These are phyloP conservation scores for Millerozyma acaciae DNA, from an alignment of 805 yeast genomes.

Conservation along the genomic window DNA sequence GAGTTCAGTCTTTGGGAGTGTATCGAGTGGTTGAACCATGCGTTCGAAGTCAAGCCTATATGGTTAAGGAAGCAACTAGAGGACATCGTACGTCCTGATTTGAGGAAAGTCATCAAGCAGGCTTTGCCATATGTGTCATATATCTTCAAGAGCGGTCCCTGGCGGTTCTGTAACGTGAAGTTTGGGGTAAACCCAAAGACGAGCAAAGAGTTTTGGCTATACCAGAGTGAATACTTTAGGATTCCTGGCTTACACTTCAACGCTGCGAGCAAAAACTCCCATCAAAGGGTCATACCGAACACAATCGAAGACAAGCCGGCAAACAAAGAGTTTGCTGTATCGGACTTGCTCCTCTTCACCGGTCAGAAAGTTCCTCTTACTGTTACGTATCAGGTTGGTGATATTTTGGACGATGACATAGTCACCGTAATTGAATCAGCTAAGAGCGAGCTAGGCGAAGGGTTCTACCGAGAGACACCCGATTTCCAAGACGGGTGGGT, in stretches of 20 bases:
- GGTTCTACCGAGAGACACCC: conserved; percentile 27
- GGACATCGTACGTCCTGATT: conserved; percentile 48
- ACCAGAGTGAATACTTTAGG: conserved; percentile 85
- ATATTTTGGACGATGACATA: conserved; percentile 66
- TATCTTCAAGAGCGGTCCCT: conserved; percentile 85
- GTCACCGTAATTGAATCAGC: conserved; percentile 34
- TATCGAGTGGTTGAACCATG: conserved; percentile 35
- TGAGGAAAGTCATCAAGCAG: conserved; percentile 50
- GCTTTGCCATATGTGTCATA: conserved; percentile 85
- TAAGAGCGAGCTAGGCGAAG: conserved; percentile 26
- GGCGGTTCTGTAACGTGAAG: conserved; percentile 81
- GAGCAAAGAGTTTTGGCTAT: conserved; percentile 51
- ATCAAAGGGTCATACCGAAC: conserved; percentile 21
- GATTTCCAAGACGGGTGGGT: conserved; percentile 82
- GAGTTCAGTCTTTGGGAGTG: conserved; percentile 39
- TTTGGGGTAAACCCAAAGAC: conserved; percentile 75
- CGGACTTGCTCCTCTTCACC: conserved; percentile 54
- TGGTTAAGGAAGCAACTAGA: conserved; percentile 79
- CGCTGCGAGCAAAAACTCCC: conserved; percentile 1
- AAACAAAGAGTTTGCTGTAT: conserved; percentile 17
- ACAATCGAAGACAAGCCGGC: conserved; percentile 15
- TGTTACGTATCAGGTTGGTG: conserved; percentile 75
- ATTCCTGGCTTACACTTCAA: conserved; percentile 31
- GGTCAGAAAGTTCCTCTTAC: conserved; percentile 68
- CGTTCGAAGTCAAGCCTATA: conserved; percentile 72